Percentiles rank a stretch among this genome's conserved stretches.
Conservation (phyloP, 371 early-diverging fungal genomes). For the Apophysomyces elegans region DNA sequence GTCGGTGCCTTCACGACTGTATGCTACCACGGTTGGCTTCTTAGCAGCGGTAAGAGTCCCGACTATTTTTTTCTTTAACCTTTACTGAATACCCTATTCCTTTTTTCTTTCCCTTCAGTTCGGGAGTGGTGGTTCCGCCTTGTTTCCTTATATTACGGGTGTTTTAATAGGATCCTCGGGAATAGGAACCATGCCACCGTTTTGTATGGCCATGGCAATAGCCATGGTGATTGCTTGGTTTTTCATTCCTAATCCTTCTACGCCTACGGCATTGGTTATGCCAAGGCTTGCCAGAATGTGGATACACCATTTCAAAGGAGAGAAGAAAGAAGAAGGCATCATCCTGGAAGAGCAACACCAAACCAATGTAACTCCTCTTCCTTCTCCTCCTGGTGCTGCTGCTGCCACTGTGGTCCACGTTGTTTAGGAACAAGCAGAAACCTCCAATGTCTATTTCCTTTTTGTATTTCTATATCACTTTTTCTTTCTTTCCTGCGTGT, state of each 20-base stretch:
- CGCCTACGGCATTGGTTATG: background rate
- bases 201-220: constrained; percentile 21
- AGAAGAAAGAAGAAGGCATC: background rate
- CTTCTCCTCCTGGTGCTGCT: no score
- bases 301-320: background rate
- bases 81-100: background rate
- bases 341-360: background rate
- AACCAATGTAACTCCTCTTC: background rate
- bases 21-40: constrained; percentile 29
- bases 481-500: no score
- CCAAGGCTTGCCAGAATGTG: background rate
- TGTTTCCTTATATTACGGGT: constrained; percentile 32
- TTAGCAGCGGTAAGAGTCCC: constrained; percentile 20
- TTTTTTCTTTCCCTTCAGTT: constrained; percentile 6
- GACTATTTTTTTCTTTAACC: no score
- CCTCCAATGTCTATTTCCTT: background rate
- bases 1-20: constrained; percentile 21
- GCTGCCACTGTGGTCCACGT: no score
- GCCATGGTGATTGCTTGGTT: constrained; percentile 26
- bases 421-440: background rate
- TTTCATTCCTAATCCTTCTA: constrained; percentile 25
- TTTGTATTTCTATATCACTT: background rate
- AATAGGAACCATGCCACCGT: constrained; percentile 29
- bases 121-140: constrained; percentile 29
- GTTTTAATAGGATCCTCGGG: constrained; percentile 25